Evolutionary conservation across 768 basidiomycete genomes (phyloP).

Genomic region (Boletus reticuloceps): DNA sequence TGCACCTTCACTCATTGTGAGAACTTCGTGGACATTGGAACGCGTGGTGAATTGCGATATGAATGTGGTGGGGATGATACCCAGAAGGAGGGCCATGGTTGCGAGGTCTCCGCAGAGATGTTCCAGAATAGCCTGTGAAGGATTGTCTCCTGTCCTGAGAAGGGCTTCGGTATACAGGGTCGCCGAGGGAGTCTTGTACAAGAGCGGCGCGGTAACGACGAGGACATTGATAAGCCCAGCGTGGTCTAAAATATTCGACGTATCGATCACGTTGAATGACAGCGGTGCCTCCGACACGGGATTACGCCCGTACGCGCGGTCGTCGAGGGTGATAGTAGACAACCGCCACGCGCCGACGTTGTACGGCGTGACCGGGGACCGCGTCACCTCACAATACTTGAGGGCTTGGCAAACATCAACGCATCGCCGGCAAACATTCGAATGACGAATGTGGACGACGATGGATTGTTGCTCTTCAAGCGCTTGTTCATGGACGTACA

Average conservation of each 20-base stretch:
- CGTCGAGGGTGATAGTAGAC: slow-evolving; percentile 21
- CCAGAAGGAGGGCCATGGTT: slow-evolving; percentile 24
- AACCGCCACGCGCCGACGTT: slow-evolving; percentile 22
- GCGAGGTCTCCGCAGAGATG: slow-evolving; percentile 24
- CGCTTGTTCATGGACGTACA: slow-evolving; percentile 16
- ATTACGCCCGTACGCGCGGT: slow-evolving; percentile 12
- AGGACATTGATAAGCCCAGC: slow-evolving; percentile 28
- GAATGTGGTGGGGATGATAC: slow-evolving; percentile 20
- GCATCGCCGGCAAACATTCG: slow-evolving; percentile 31
- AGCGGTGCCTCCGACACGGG: slow-evolving; percentile 16
- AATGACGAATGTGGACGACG: slow-evolving; percentile 20
- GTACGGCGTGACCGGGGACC: slow-evolving; percentile 16
- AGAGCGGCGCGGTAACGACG: slow-evolving; percentile 20
- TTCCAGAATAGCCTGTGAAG: slow-evolving; percentile 14
- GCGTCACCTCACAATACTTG: slow-evolving; percentile 10
- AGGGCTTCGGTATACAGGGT: slow-evolving; percentile 30
- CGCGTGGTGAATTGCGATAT: slow-evolving; percentile 25
- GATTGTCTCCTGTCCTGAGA: slow-evolving; percentile 9
- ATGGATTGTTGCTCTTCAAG: slow-evolving; percentile 12
- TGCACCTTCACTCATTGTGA: background rate
- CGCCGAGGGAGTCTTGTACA: slow-evolving; percentile 17
- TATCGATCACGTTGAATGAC: slow-evolving; percentile 32
- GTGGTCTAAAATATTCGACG: slow-evolving; percentile 29
- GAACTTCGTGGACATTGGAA: slow-evolving; percentile 21
- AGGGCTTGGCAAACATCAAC: slow-evolving; percentile 23